Conservation (phyloP, 2,329 filamentous ascomycete species). For the Apiospora sp. region DNA sequence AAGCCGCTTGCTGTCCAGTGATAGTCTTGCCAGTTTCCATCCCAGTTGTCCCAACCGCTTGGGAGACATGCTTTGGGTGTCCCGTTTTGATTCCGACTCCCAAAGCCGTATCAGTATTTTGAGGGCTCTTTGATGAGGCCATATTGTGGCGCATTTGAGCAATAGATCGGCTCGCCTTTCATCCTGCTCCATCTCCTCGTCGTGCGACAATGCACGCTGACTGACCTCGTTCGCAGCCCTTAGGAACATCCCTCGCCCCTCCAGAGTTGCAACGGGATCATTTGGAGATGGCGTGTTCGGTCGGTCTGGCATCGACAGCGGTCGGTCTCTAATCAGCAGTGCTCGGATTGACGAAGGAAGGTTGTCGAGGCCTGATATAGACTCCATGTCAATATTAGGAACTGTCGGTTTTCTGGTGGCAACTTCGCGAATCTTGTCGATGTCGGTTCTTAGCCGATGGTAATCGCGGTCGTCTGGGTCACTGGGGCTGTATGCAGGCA, state of each 20-base stretch:
- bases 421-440: background rate
- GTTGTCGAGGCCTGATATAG: background rate
- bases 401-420: background rate
- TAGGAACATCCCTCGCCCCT: background rate
- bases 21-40: background rate
- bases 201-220: background rate
- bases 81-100: background rate
- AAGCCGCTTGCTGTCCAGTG: background rate
- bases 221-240: background rate
- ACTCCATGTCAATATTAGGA: background rate
- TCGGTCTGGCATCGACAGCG: background rate
- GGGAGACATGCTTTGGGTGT: background rate
- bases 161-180: background rate
- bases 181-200: background rate
- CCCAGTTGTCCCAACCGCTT: background rate
- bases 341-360: background rate
- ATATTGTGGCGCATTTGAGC: background rate
- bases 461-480: background rate
- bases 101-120: background rate
- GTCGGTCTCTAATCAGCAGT: background rate
- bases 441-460: background rate
- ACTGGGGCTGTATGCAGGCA: background rate
- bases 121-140: background rate
- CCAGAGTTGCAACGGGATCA: background rate
- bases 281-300: background rate